Base-by-base conservation (phyloP, 805 yeast species). In the Ogataea saltuana region DNA sequence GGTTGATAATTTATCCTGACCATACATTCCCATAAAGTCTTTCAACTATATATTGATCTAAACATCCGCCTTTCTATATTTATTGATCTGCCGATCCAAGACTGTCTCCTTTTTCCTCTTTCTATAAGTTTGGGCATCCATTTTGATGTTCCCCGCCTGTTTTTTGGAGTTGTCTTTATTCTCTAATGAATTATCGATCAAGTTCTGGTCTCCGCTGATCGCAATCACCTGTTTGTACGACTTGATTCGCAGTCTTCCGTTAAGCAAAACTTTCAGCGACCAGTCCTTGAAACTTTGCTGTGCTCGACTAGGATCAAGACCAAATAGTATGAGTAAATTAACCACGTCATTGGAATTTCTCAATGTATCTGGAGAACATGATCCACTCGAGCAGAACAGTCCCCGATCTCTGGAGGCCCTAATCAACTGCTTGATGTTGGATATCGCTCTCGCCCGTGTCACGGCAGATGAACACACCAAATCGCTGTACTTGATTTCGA, bases 361-460 rank as follows among this genome's bases (percentile, higher is more conserved):
- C n/a, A 80, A 65, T 32, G 33, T 38, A 11, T 42, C 41, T 23
- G 79, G 59, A 21, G 65, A 60, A 3, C 55, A 45, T 0, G 93
- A 87, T 2, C 96, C 97, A 55, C 91, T 80, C 10, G 91, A 78
- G 4, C 88, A 70, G 2, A 93, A 72, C 13, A 93, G 58, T 0
- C 97, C 97, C 32, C 88, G 75, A 13, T 80, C 75, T 51, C 99
- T 72, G 0, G 95, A 76, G 10, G 96, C 88, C 49, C 99, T 68
- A 9, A 88, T 74, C 12, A 93, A 74, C 54, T 86, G 82, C 43
- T 85, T 72, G 2, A 82, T 77, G 59, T 88, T 90, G 25, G 81
- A 72, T 29, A 90, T 80, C 48, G 85, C 80, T 41, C 78, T 78
- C 30, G 82, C 72, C 49, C 91, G 72, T 13, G 52, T 49, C 16